These are phyloP conservation scores for Kwoniella sp. DNA, from an alignment of 768 basidiomycete species.

Conservation along the genomic window DNA sequence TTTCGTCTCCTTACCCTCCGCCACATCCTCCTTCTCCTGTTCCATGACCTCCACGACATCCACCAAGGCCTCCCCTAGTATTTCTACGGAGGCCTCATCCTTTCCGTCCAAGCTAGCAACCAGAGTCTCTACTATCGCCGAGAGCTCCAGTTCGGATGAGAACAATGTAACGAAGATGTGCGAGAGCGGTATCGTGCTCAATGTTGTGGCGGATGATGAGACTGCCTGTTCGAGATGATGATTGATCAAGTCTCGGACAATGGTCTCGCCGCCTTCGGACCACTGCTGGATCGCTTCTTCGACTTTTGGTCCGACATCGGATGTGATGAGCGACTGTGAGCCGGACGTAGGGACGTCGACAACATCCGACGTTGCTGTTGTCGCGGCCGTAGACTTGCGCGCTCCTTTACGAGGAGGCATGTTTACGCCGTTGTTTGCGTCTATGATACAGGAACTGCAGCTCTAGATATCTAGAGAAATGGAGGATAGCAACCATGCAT, in stretches of 20 bases:
- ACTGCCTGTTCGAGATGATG: conserved; percentile 10
- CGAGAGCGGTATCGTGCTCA: conserved; percentile 17
- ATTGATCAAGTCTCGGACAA: conserved; percentile 3
- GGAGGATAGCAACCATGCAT: not conserved
- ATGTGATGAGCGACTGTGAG: not conserved
- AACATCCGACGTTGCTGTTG: not conserved
- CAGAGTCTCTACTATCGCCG: conserved; percentile 19
- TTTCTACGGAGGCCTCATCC: conserved; percentile 15
- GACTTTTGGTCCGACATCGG: conserved; percentile 14
- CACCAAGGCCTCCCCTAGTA: conserved; percentile 19
- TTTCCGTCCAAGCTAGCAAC: conserved; percentile 3
- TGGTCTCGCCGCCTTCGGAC: conserved; percentile 11
- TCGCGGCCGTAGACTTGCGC: not conserved
- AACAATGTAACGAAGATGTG: conserved; percentile 14
- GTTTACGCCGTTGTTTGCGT: not conserved
- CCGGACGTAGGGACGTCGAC: conserved; percentile 3
- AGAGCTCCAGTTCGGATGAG: conserved; percentile 8
- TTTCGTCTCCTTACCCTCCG: conserved; percentile 15
- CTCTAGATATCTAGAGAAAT: not conserved
- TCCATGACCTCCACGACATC: conserved; percentile 35
- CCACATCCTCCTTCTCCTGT: conserved; percentile 32
- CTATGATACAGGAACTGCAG: not conserved
- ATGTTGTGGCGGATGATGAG: conserved; percentile 1
- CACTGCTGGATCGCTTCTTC: conserved; percentile 17
- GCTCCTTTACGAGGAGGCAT: conserved; percentile 21